phyloP scores from a whole-genome alignment of 164 flowering plant species.

The Platanus orientalis region DNA sequence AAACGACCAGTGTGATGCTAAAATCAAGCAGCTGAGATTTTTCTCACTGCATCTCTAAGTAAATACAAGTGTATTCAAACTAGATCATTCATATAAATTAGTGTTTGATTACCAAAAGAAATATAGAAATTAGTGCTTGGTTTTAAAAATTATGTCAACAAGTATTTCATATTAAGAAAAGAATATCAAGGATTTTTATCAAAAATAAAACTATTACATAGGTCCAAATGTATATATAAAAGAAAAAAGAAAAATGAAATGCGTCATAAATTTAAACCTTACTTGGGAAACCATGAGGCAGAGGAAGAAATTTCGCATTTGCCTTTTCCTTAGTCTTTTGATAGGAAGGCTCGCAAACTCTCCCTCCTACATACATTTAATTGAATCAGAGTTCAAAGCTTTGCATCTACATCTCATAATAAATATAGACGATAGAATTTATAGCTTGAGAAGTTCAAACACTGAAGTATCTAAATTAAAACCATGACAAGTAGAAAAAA shows the following conservation, averaged over 20 bases:
- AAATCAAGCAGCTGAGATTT: too few species aligned
- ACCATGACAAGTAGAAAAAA: neutral
- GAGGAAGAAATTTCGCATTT: conserved; percentile 86
- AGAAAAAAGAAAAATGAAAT: neutral
- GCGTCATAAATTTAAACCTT: conserved; percentile 16
- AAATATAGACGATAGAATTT: neutral
- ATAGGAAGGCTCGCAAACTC: conserved; percentile 73
- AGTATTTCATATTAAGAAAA: too few species aligned
- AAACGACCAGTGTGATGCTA: too few species aligned
- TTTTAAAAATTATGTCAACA: too few species aligned
- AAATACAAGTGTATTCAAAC: too few species aligned
- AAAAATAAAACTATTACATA: neutral
- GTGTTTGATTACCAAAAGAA: too few species aligned
- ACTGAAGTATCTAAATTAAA: neutral
- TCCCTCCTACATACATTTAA: conserved; percentile 57
- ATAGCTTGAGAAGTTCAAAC: neutral
- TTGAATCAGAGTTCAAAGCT: neutral
- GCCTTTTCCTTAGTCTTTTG: conserved; percentile 76
- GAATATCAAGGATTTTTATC: too few species aligned
- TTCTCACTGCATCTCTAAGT: too few species aligned
- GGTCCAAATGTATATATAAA: neutral
- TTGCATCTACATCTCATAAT: neutral
- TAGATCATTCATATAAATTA: too few species aligned
- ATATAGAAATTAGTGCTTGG: too few species aligned
- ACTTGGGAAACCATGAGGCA: conserved; percentile 98